These are phyloP conservation scores for Elsinoe fawcettii DNA, from an alignment of 2,329 filamentous ascomycete species.

Conservation along the genomic window DNA sequence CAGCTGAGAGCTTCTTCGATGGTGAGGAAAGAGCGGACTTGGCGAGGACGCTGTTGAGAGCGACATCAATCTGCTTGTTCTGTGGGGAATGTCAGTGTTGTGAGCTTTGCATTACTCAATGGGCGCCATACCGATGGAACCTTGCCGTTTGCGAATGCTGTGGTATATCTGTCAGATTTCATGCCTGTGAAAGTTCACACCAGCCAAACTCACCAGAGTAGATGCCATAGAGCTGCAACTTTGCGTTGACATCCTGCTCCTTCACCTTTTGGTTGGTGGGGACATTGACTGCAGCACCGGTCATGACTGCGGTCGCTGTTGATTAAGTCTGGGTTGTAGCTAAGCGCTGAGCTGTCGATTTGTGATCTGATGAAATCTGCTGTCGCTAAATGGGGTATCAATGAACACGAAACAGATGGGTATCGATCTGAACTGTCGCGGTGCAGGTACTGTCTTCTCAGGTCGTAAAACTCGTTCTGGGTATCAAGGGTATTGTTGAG, in stretches of 20 bases:
- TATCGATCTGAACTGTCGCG: conserved; percentile 4
- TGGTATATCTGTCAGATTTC: conserved; percentile 20
- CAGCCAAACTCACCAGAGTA: conserved; percentile 47
- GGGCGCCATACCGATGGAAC: conserved; percentile 65
- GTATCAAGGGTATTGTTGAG: neutral
- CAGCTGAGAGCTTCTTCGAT: conserved; percentile 67
- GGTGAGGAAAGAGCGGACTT: conserved; percentile 64
- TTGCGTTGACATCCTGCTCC: conserved; percentile 81
- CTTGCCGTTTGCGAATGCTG: conserved; percentile 81
- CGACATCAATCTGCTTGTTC: conserved; percentile 95
- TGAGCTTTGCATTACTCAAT: neutral
- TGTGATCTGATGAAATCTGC: neutral
- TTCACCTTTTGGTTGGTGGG: conserved; percentile 67
- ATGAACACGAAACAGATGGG: conserved; percentile 14
- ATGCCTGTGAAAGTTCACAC: conserved; percentile 14
- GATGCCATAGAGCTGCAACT: conserved; percentile 93
- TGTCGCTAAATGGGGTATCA: conserved; percentile 15
- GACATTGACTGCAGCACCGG: conserved; percentile 52
- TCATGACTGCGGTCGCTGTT: conserved; percentile 23
- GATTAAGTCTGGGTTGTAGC: neutral
- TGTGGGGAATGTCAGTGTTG: conserved; percentile 30
- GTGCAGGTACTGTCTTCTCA: neutral
- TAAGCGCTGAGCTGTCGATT: neutral
- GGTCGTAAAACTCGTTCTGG: conserved; percentile 12
- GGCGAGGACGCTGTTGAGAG: conserved; percentile 76